phyloP scores from a whole-genome alignment of 768 basidiomycete genomes.

The Termitomyces heimii region DNA sequence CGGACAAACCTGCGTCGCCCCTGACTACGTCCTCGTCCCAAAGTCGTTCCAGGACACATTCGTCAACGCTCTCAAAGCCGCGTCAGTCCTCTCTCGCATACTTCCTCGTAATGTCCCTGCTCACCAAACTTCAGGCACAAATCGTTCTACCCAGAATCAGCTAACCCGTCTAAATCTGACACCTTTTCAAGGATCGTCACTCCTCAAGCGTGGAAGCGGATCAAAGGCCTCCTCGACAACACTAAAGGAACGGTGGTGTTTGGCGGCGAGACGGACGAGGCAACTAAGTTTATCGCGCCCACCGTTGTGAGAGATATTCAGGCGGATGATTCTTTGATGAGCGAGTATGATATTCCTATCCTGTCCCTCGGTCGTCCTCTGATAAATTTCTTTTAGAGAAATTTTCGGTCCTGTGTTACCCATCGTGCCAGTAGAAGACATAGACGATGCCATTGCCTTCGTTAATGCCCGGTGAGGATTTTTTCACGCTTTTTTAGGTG shows the following conservation, averaged over 20 bases:
- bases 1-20: slow-evolving; percentile 72
- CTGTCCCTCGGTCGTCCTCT: background rate
- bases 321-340: slow-evolving; percentile 67
- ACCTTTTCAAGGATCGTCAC: slow-evolving; percentile 50
- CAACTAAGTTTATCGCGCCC: slow-evolving; percentile 60
- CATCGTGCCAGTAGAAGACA: slow-evolving; percentile 60
- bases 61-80: slow-evolving; percentile 35
- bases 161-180: slow-evolving; percentile 34
- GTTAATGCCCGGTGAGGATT: slow-evolving; percentile 49
- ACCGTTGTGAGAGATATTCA: slow-evolving; percentile 64
- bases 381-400: slow-evolving; percentile 41
- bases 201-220: slow-evolving; percentile 45
- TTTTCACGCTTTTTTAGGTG: background rate
- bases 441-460: slow-evolving; percentile 68
- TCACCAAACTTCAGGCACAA: slow-evolving; percentile 31
- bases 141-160: slow-evolving; percentile 50
- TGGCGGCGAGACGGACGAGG: slow-evolving; percentile 58
- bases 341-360: slow-evolving; percentile 43
- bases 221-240: slow-evolving; percentile 56
- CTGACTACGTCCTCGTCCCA: slow-evolving; percentile 49
- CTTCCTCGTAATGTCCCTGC: background rate
- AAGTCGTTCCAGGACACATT: slow-evolving; percentile 38
- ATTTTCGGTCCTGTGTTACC: slow-evolving; percentile 82
- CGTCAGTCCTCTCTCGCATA: slow-evolving; percentile 20
- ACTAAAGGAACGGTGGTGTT: slow-evolving; percentile 61